phyloP scores from a whole-genome alignment of 2,329 filamentous ascomycete genomes.

The Colletotrichum sp. region DNA sequence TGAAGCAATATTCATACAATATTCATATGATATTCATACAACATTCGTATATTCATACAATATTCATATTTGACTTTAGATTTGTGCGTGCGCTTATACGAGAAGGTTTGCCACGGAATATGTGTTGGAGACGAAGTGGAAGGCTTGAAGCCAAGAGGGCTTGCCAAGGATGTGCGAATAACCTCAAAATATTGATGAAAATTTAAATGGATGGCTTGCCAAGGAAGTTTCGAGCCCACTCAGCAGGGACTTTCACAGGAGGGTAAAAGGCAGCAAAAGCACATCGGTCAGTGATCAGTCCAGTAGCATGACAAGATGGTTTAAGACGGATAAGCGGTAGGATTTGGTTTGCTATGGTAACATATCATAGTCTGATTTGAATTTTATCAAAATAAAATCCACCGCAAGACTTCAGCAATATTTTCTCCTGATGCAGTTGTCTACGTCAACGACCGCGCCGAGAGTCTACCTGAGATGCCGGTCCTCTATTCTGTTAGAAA shows the following conservation, averaged over 20 bases:
- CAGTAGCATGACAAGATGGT: too few species aligned
- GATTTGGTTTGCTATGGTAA: accelerated
- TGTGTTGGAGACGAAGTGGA: background rate
- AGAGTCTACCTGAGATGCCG: background rate
- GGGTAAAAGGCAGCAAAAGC: too few species aligned
- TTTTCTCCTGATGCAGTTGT: background rate
- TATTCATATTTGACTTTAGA: background rate
- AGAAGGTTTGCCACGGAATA: background rate
- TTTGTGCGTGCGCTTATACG: background rate
- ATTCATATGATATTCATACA: background rate
- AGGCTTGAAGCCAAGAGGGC: background rate
- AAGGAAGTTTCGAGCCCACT: too few species aligned
- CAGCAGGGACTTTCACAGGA: too few species aligned
- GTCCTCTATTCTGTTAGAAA: background rate
- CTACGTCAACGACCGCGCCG: background rate
- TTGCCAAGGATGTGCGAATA: background rate
- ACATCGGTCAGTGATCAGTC: too few species aligned
- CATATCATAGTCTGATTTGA: background rate
- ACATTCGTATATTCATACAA: too few species aligned
- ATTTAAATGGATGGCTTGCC: background rate
- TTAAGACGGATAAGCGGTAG: accelerated
- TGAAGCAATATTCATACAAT: background rate
- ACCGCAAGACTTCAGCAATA: background rate
- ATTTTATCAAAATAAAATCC: background rate
- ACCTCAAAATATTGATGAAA: background rate